Evolutionary conservation across 2,329 filamentous ascomycete genomes (phyloP).

Genomic region (Capronia coronata): DNA sequence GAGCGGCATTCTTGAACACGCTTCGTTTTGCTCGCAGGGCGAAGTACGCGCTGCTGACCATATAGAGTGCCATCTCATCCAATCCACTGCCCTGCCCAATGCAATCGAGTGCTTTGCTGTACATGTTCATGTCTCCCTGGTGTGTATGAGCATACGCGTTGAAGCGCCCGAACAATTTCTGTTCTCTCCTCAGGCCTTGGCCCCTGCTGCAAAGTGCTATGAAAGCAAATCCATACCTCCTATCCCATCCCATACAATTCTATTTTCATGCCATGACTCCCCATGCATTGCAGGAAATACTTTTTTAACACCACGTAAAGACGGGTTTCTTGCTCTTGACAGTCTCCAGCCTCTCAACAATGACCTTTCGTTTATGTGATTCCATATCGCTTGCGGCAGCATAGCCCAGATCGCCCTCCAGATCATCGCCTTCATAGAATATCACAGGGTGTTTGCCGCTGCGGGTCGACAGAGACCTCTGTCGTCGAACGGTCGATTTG

Average conservation of each 20-base stretch:
- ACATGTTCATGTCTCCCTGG: too few relatives aligned
- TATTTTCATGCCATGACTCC: not conserved
- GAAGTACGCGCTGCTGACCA: not conserved
- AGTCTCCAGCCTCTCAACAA: conserved; percentile 90
- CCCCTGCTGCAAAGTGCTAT: too few relatives aligned
- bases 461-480: conserved; percentile 23
- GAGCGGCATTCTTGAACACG: too few relatives aligned
- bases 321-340: conserved; percentile 94
- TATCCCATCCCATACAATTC: too few relatives aligned
- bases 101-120: not conserved
- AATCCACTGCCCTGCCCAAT: not conserved
- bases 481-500: conserved; percentile 14
- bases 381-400: conserved; percentile 92
- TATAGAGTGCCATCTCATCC: not conserved
- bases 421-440: conserved; percentile 54
- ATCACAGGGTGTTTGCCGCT: conserved; percentile 17
- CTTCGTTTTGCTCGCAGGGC: too few relatives aligned
- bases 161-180: too few relatives aligned
- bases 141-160: too few relatives aligned
- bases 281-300: too few relatives aligned
- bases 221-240: too few relatives aligned
- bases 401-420: conserved; percentile 90
- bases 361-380: conserved; percentile 83
- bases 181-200: too few relatives aligned
- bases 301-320: conserved; percentile 50